Base-by-base conservation (phyloP, 2,329 filamentous ascomycete genomes). In the Phoma sp. region DNA sequence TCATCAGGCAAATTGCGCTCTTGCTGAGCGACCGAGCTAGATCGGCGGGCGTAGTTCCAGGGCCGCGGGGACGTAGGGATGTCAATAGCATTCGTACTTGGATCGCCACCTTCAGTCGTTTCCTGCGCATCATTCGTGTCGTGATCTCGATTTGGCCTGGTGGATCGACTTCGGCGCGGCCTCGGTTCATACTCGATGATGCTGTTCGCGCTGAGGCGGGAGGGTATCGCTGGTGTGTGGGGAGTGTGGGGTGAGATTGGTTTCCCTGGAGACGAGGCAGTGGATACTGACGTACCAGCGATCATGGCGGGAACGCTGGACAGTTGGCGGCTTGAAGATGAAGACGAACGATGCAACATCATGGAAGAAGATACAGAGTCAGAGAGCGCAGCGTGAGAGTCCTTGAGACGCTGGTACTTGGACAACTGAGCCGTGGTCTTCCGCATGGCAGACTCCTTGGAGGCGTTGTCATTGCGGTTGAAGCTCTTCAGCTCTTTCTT, bases 281-380 rank as follows among this genome's bases (percentile, higher is more conserved):
- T 88, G 4, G 93, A 97, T 61, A 92, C 81, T 0, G 90, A 92
- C 4, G 88, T 89, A 7, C 83, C 84, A 22, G 78, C 81, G 43
- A 85, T 76, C 78, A 87, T 84, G 6, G 82, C 82, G 19, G 86
- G 85, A 12, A 87, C 83, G 40, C 82, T 85, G 6, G 84, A 84
- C 0, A 92, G 82, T 48, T 91, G 89, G 74, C 92, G 91, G 57
- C 89, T 86, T 2, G 85, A 87, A 0, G 92, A 91, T 55, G 86
- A 90, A 4, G 90, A 92, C 0, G 92, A 95, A 35, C 91, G 86
- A 41, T 96, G 90, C 53, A 97, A 79, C 64, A 96, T 86, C 67
- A 92, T 84, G 0, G 94, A 98, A 0, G 92, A 95, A 25, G 91
- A 92, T 83, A 99, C 92, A 0, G 92, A 96, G 49, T 99, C 95